phyloP scores from a whole-genome alignment of 192 early-diverging fungal species.

The Mycoemilia scoparia region DNA sequence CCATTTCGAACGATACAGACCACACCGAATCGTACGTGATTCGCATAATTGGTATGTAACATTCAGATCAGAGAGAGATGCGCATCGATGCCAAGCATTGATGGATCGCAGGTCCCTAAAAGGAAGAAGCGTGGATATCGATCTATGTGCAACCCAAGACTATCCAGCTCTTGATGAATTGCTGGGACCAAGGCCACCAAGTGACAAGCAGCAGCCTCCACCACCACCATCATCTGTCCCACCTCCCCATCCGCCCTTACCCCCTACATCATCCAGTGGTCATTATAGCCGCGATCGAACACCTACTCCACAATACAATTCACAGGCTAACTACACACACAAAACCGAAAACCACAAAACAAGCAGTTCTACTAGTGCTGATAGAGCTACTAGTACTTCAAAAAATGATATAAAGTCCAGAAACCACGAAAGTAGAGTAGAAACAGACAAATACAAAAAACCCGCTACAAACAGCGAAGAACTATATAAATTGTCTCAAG shows the following conservation, averaged over 20 bases:
- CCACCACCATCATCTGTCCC: neutral
- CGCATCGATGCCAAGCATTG: constrained; percentile 22
- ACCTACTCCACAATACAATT: too few relatives aligned
- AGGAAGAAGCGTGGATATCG: constrained; percentile 20
- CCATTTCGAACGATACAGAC: constrained; percentile 21
- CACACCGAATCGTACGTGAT: constrained; percentile 10
- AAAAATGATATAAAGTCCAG: too few relatives aligned
- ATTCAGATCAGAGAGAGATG: constrained; percentile 21
- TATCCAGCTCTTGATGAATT: constrained; percentile 5
- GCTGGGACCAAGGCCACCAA: constrained; percentile 1
- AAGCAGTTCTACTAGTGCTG: too few relatives aligned
- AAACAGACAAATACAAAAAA: too few relatives aligned
- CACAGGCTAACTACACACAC: too few relatives aligned
- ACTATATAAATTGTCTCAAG: too few relatives aligned
- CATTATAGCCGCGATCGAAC: too few relatives aligned
- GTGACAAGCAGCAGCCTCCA: neutral
- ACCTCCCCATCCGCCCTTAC: neutral
- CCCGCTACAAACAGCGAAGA: too few relatives aligned
- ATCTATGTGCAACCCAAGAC: constrained; percentile 15
- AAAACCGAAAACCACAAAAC: too few relatives aligned
- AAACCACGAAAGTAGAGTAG: too few relatives aligned
- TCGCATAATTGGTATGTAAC: constrained; percentile 25
- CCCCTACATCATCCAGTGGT: too few relatives aligned
- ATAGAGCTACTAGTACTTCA: too few relatives aligned
- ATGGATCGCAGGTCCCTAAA: constrained; percentile 18